These are phyloP conservation scores for Gamsiella multidivaricata DNA, from an alignment of 192 early-diverging fungal species.

Conservation along the genomic window DNA sequence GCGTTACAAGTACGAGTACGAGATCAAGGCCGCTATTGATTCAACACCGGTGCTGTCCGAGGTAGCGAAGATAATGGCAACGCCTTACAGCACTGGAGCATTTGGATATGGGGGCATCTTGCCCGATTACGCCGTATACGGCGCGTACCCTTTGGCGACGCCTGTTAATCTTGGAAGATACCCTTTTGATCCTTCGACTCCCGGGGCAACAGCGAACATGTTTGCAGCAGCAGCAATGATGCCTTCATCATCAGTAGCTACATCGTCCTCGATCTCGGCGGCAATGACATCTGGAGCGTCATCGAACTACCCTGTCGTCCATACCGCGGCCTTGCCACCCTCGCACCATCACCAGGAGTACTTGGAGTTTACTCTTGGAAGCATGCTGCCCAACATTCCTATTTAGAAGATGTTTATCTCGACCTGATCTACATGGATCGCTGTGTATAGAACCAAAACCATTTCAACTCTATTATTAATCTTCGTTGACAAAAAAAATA, in stretches of 20 bases:
- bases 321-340: constrained; percentile 43
- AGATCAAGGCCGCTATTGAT: constrained; percentile 53
- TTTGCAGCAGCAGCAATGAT: constrained; percentile 24
- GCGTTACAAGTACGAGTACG: constrained; percentile 52
- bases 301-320: constrained; percentile 35
- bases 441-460: too few relatives aligned
- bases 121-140: constrained; percentile 31
- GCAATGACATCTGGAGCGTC: constrained; percentile 1
- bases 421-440: too few relatives aligned
- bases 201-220: constrained; percentile 1
- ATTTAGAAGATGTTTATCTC: constrained; percentile 12
- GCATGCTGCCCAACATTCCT: constrained; percentile 27
- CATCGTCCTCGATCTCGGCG: constrained; percentile 2
- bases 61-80: constrained; percentile 39
- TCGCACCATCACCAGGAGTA: constrained; percentile 54
- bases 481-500: too few relatives aligned
- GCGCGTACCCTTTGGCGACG: constrained; percentile 30
- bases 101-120: constrained; percentile 33
- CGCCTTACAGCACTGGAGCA: constrained; percentile 22
- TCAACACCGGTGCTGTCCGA: constrained; percentile 44
- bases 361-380: constrained; percentile 42
- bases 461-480: background rate
- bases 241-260: constrained; percentile 1
- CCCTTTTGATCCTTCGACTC: constrained; percentile 20
- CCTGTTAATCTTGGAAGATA: constrained; percentile 33